Evolutionary conservation across 2,329 filamentous ascomycete species (phyloP), one percentile per base, ranked within the genome.

Genomic region (Aaosphaeria pasadenensis): DNA sequence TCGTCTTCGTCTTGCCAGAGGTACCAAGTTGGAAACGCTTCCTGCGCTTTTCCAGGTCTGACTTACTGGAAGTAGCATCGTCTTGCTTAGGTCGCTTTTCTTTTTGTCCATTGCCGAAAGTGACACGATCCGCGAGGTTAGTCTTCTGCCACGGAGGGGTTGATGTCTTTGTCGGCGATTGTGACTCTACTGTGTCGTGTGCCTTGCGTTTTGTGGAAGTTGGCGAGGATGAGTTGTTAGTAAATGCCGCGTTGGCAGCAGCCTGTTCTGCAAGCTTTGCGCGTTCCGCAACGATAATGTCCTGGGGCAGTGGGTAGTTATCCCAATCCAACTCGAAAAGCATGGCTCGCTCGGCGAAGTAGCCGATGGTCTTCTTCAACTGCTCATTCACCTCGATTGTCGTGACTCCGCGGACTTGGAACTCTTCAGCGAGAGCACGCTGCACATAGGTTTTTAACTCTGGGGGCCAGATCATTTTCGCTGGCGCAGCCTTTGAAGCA

Each of bases 41-140:
- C 71, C 87, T 88, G 58, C 94, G 88, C 76, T 91, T 91, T 72
- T 96, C 91, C 75, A 89, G 80, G 70, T 85, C 84, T 76, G 87
- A 87, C 89, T 95, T 95, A 94, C 89, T 95, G 57, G 58, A 67
- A 62, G 69, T 60, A 64, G 77, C 71, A 57, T 72, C 70, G 49
- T 70, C 68, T 56, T 77, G 68, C 66, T 74, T 71, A 58, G 74
- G 66, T 53, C 73, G 70, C 69, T 79, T 76, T 47, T 77, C 70
- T 53, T 64, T 65, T 47, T 69, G 67, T 48, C 67, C 64, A 39
- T 77, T 71, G 47, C 77, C 70, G 66, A 84, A 85, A 58, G 86
- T 85, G 66, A 92, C 81, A 60, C 91, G 89, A 66, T 90, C 86
- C 74, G 89, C 87, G 69, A 77, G 67, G 71, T 73, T 88, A 81